These are phyloP conservation scores for Aspergillus sp. DNA, from an alignment of 2,329 filamentous ascomycete species.

Conservation along the genomic window DNA sequence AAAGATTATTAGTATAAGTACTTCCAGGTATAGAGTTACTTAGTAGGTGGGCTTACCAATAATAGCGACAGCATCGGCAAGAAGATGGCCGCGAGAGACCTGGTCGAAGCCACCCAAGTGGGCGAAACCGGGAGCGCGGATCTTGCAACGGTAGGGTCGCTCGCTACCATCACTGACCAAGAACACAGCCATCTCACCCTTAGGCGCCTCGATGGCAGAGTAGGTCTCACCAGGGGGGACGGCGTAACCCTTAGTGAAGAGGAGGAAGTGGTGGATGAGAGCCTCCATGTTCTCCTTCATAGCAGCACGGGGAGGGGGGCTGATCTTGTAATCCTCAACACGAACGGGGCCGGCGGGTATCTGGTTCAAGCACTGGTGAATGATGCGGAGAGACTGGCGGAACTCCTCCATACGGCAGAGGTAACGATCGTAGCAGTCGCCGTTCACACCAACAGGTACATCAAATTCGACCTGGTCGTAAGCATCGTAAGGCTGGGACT, in stretches of 20 bases:
- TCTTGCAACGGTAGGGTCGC: constrained; percentile 95
- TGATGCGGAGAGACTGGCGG: constrained; percentile 95
- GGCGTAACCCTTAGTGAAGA: constrained; percentile 97
- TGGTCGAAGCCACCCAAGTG: constrained; percentile 95
- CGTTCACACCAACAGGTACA: constrained; percentile 91
- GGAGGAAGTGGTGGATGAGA: constrained; percentile 96
- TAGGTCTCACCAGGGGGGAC: constrained; percentile 98
- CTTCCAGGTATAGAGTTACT: not conserved
- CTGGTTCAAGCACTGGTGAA: constrained; percentile 98
- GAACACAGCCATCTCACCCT: constrained; percentile 99
- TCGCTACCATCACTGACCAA: constrained; percentile 95
- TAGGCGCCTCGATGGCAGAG: constrained; percentile 96
- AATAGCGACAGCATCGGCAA: constrained; percentile 95
- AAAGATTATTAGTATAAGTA: constrained; percentile 16
- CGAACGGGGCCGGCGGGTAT: constrained; percentile 94
- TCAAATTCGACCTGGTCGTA: constrained; percentile 99
- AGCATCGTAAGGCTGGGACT: constrained; percentile 94
- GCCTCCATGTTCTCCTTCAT: constrained; percentile 99
- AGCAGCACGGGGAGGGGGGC: constrained; percentile 88
- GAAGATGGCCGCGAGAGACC: constrained; percentile 82
- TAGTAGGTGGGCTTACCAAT: constrained; percentile 59
- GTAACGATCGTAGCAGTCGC: constrained; percentile 99
- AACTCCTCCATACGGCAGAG: constrained; percentile 99
- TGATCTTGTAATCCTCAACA: constrained; percentile 98
- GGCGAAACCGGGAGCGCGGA: constrained; percentile 93